These are phyloP conservation scores for Juglanconis oblonga DNA, from an alignment of 2,329 filamentous ascomycete species.

Conservation along the genomic window DNA sequence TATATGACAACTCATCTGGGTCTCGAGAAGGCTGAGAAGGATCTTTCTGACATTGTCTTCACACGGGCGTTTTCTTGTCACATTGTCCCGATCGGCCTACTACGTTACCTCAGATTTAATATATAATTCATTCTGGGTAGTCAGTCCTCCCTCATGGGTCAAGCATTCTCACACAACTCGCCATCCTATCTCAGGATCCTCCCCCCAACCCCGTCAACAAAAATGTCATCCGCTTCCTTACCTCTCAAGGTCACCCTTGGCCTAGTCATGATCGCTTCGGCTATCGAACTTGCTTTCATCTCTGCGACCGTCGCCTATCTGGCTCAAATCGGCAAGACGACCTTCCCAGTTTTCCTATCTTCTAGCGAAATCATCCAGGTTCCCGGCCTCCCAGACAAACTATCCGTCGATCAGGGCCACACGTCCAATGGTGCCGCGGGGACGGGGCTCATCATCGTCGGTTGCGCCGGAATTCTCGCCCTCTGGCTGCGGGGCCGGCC, in stretches of 20 bases:
- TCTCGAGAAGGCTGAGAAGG: not conserved
- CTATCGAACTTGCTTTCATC: slow-evolving; percentile 37
- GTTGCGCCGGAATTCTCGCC: slow-evolving; percentile 30
- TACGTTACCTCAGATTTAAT: not conserved
- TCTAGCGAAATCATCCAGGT: slow-evolving; percentile 25
- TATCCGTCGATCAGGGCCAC: slow-evolving; percentile 39
- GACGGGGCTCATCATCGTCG: slow-evolving; percentile 33
- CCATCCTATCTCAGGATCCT: not conserved
- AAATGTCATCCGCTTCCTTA: slow-evolving; percentile 16
- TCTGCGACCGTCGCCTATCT: slow-evolving; percentile 37
- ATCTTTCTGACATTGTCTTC: too few relatives aligned
- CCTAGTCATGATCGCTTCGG: slow-evolving; percentile 34
- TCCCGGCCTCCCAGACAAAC: slow-evolving; percentile 27
- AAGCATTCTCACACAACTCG: not conserved
- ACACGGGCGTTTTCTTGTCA: not conserved
- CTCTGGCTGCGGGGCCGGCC: slow-evolving; percentile 28
- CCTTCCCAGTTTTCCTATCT: slow-evolving; percentile 30
- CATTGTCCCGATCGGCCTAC: too few relatives aligned
- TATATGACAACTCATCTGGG: not conserved
- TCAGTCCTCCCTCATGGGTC: not conserved
- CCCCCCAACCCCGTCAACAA: not conserved
- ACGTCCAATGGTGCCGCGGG: slow-evolving; percentile 40
- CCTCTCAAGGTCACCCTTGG: slow-evolving; percentile 26
- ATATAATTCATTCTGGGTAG: not conserved
- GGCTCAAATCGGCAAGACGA: slow-evolving; percentile 27